A percentile compares a stretch with the other conserved stretches of the same genome.
These are phyloP conservation scores for Blastomyces silverae DNA, from an alignment of 2,329 filamentous ascomycete species.

Conservation along the genomic window DNA sequence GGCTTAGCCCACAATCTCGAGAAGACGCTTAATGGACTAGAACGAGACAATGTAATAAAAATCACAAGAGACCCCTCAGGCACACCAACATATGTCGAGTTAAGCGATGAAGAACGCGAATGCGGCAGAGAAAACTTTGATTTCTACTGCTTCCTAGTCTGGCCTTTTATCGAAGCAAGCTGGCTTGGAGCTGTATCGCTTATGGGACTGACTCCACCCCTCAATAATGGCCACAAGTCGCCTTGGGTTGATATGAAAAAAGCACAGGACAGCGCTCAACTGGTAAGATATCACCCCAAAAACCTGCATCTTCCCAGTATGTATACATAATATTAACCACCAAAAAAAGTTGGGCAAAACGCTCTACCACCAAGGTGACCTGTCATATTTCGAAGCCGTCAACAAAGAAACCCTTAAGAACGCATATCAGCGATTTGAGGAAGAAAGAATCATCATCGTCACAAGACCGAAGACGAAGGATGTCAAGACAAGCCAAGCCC, in stretches of 20 bases:
- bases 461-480: slow-evolving; percentile 59
- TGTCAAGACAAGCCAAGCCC: slow-evolving; percentile 26
- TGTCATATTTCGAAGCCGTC: slow-evolving; percentile 95
- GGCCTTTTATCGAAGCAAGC: slow-evolving; percentile 92
- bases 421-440: slow-evolving; percentile 76
- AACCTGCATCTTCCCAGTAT: not conserved
- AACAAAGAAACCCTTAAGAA: slow-evolving; percentile 98
- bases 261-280: slow-evolving; percentile 72
- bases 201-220: slow-evolving; percentile 74
- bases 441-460: slow-evolving; percentile 79
- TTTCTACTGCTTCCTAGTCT: slow-evolving; percentile 97
- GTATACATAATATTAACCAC: not conserved
- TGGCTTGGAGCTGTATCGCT: slow-evolving; percentile 89
- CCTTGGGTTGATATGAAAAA: slow-evolving; percentile 72
- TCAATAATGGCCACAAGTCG: slow-evolving; percentile 47
- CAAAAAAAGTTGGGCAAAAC: slow-evolving; percentile 73
- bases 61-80: slow-evolving; percentile 52
- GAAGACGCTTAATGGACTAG: slow-evolving; percentile 68
- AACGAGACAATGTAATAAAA: slow-evolving; percentile 69
- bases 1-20: slow-evolving; percentile 74
- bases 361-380: slow-evolving; percentile 91
- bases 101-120: slow-evolving; percentile 67
- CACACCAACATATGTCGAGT: slow-evolving; percentile 59
- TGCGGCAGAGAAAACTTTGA: slow-evolving; percentile 90
- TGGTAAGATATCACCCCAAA: slow-evolving; percentile 48